Evolutionary conservation across 371 early-diverging fungal genomes (phyloP).

Genomic region (Choanephora cucurbitarum): DNA sequence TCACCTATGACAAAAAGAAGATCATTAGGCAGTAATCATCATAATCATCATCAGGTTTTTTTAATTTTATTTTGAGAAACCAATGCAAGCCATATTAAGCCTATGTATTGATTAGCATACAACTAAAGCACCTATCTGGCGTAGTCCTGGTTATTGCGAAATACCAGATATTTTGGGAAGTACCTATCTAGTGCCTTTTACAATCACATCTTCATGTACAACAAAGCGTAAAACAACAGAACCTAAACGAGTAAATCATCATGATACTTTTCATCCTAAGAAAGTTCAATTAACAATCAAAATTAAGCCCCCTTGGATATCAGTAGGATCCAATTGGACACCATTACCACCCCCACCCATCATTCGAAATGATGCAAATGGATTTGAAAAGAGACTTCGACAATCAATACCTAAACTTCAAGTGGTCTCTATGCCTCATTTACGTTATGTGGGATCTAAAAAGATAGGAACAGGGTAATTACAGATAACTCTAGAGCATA

Average conservation of each 20-base stretch:
- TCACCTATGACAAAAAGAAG: background rate
- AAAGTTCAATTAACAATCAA: no score
- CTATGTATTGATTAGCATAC: no score
- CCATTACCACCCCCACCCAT: conserved; percentile 24
- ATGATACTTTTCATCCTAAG: no score
- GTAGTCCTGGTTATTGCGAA: conserved; percentile 32
- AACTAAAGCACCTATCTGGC: conserved; percentile 14
- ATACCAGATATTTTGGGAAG: conserved; percentile 30
- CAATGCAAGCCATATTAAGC: no score
- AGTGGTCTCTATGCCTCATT: conserved; percentile 11
- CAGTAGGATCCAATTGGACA: conserved; percentile 21
- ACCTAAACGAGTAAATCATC: conserved; percentile 3
- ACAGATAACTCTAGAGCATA: background rate
- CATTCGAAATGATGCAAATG: conserved; percentile 19
- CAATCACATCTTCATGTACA: background rate
- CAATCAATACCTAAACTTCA: conserved; percentile 26
- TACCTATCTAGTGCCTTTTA: conserved; percentile 19
- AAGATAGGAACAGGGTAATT: conserved; percentile 33
- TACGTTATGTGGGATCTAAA: conserved; percentile 22
- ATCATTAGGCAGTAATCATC: background rate
- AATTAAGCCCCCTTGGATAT: conserved; percentile 38
- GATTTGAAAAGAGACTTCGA: conserved; percentile 28
- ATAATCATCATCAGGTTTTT: background rate
- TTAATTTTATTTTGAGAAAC: no score
- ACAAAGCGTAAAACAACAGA: background rate